Base-by-base conservation (phyloP, 2,329 filamentous ascomycete genomes). In the Colletotrichum noveboracense region DNA sequence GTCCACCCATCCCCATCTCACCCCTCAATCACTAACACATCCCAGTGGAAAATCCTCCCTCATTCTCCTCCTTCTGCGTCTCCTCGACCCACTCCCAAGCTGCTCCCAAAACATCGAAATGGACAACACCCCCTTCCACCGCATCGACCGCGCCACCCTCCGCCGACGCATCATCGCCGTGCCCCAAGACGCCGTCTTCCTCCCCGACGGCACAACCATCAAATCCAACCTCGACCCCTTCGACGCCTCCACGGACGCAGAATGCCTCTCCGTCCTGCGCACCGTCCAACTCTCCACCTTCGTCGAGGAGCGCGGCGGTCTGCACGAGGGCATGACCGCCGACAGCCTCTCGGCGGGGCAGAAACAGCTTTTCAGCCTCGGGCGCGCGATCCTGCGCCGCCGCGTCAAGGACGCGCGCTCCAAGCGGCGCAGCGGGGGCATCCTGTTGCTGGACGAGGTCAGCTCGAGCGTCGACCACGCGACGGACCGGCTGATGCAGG, bases 291-390 rank as follows among this genome's bases (percentile, higher is more conserved):
- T 86, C 0, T 81, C 80, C 78, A 8, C 55, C 2, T 77, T 82
- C 26, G 77, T 84, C 7, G 58, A 76, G 6, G 74, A 38, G 14
- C 71, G 77, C 2, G 83, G 82, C 2, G 82, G 81, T 1, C 71
- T 84, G 1, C 70, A 75, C 9, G 79, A 78, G 2, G 76, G 71
- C n/a, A 84, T 91, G 66, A 83, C 85, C 26, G 82, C 85, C 4
- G 83, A 88, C 16, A 84, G 85, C 67, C 83, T 91, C 7, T 88
- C 86, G 10, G 88, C 89, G 71, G 91, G 91, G 1, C 91, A 93
- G 79, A 86, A 86, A 65, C 91, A 93, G 79, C 85, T 93, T 1
- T 91, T 93, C 79, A 91, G 89, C 78, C 84, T 93, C 10, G 91
- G 89, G 3, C 82, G 91, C 7, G 91, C 89, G 1, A 84, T 92